Conservation (phyloP, 2,329 filamentous ascomycete species). For the Bisporella sp. region DNA sequence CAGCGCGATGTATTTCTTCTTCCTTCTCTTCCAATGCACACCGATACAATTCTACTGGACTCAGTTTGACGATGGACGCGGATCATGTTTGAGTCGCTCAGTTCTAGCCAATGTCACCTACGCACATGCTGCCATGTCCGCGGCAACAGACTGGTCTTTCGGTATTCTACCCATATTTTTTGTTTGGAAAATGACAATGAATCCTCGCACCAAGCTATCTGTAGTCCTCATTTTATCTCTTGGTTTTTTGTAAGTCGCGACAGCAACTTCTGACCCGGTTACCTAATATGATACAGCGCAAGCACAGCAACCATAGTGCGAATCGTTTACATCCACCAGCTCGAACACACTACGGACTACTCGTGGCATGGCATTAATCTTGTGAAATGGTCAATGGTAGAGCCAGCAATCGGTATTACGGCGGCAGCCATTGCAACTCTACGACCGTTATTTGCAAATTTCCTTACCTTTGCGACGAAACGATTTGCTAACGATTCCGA, state of each 20-base stretch:
- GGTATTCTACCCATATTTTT: conserved; percentile 24
- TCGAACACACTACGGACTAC: conserved; percentile 31
- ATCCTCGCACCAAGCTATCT: conserved; percentile 25
- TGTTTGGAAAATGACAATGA: conserved; percentile 24
- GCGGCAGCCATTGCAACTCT: conserved; percentile 35
- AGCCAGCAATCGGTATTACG: conserved; percentile 34
- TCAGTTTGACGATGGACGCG: conserved; percentile 21
- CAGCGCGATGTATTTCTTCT: conserved; percentile 24
- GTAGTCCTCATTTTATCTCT: conserved; percentile 28
- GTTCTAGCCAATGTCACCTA: conserved; percentile 19
- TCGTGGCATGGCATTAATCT: conserved; percentile 35
- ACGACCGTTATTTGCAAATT: conserved; percentile 28
- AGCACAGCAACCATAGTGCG: conserved; percentile 36
- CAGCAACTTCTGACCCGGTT: not conserved
- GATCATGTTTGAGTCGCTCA: conserved; percentile 26
- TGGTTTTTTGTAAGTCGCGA: conserved; percentile 32
- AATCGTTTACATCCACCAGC: conserved; percentile 34
- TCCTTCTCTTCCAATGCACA: conserved; percentile 23
- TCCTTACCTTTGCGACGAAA: conserved; percentile 14
- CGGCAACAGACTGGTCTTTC: conserved; percentile 24
- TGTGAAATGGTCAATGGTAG: conserved; percentile 38
- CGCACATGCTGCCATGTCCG: conserved; percentile 21
- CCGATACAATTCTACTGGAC: conserved; percentile 30
- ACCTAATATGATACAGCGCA: conserved; percentile 23
- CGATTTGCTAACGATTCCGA: conserved; percentile 5